Conservation (phyloP, 148 eudicot genomes). For the Arbutus unedo region DNA sequence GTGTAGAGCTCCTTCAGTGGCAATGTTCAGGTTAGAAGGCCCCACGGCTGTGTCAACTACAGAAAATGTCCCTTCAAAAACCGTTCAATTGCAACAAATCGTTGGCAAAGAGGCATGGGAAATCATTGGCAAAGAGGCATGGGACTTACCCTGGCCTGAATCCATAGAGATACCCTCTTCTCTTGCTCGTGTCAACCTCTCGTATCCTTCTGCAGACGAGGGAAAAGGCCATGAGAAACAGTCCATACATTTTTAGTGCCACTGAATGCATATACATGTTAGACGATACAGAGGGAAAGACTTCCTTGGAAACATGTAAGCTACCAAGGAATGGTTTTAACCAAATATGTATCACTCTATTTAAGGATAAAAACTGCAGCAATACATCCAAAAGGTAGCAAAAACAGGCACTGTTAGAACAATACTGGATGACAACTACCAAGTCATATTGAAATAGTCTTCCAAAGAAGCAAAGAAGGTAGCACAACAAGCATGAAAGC, state of each 20-base stretch:
- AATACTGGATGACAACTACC: not conserved
- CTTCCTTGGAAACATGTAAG: not conserved
- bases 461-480: not conserved
- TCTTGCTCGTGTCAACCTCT: conserved; percentile 66
- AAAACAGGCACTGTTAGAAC: not conserved
- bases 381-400: not conserved
- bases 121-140: conserved; percentile 10
- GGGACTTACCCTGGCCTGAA: conserved; percentile 13
- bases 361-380: not conserved
- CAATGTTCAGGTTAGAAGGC: conserved; percentile 9
- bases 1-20: conserved; percentile 12
- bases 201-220: conserved; percentile 72
- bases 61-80: not conserved
- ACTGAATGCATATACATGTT: not conserved
- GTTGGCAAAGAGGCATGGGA: conserved; percentile 7
- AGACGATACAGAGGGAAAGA: not conserved
- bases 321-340: not conserved
- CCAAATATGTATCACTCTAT: not conserved
- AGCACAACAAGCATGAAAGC: not conserved
- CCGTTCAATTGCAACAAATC: conserved; percentile 1
- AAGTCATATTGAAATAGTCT: not conserved
- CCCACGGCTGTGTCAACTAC: conserved; percentile 3
- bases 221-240: not conserved
- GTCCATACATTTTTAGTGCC: not conserved
- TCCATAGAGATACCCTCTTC: conserved; percentile 26